phyloP scores from a whole-genome alignment of 257 asterid genomes.

The Primulina huaijiensis region DNA sequence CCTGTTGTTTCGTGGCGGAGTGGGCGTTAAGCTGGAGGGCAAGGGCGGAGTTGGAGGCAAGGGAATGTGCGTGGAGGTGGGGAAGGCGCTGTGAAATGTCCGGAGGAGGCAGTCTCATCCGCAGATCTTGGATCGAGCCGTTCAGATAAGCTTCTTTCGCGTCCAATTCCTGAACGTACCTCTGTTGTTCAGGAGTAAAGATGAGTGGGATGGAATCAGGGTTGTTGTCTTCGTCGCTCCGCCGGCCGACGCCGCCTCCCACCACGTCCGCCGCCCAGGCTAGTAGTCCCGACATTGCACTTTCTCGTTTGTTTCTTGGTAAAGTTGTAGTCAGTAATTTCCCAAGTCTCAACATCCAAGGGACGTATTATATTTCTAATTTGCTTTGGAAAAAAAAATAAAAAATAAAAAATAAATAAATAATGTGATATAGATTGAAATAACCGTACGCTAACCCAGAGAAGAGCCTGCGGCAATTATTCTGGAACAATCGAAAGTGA shows the following conservation, averaged over 20 bases:
- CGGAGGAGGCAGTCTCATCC: constrained; percentile 88
- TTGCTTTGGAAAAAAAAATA: too few relatives aligned
- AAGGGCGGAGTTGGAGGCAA: constrained; percentile 85
- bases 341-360: too few relatives aligned
- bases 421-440: too few relatives aligned
- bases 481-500: too few relatives aligned
- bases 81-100: constrained; percentile 93
- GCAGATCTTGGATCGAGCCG: constrained; percentile 94
- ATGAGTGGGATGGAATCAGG: constrained; percentile 69
- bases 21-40: constrained; percentile 89
- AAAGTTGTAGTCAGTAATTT: too few relatives aligned
- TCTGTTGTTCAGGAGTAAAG: constrained; percentile 75
- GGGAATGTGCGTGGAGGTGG: constrained; percentile 92
- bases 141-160: constrained; percentile 58
- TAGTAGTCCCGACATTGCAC: constrained; percentile 80
- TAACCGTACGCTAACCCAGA: too few relatives aligned
- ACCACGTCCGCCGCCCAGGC: constrained; percentile 99
- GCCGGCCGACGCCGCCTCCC: constrained; percentile 58
- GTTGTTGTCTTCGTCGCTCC: constrained; percentile 50
- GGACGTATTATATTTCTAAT: too few relatives aligned
- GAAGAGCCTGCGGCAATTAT: too few relatives aligned
- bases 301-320: neutral
- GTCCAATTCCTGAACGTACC: constrained; percentile 64
- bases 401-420: too few relatives aligned
- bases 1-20: constrained; percentile 90